Evolutionary conservation across 2,329 filamentous ascomycete species (phyloP).

Genomic region (Exophiala sp.): DNA sequence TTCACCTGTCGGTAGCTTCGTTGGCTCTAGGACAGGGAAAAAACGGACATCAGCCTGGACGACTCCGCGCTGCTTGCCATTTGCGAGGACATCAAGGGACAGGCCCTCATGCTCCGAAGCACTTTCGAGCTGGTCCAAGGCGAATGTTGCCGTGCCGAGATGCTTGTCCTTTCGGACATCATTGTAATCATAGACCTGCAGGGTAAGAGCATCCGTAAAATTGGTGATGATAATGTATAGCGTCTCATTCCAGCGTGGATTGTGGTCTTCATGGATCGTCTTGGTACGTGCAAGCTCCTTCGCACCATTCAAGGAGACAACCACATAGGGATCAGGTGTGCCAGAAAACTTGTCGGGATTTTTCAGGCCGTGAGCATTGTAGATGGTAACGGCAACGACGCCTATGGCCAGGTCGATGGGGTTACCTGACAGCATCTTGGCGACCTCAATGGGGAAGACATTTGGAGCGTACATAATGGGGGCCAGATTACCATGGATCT

Average conservation of each 20-base stretch:
- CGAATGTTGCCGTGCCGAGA: constrained; percentile 78
- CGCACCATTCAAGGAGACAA: constrained; percentile 77
- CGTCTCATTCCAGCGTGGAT: constrained; percentile 93
- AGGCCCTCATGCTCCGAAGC: constrained; percentile 75
- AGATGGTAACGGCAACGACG: constrained; percentile 83
- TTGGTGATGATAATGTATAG: constrained; percentile 92
- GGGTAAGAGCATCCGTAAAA: constrained; percentile 77
- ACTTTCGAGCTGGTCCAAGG: constrained; percentile 73
- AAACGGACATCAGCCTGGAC: constrained; percentile 80
- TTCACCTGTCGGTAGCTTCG: constrained; percentile 68
- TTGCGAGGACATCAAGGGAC: constrained; percentile 73
- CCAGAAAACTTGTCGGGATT: constrained; percentile 92
- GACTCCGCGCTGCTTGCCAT: constrained; percentile 75
- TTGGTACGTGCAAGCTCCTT: constrained; percentile 82
- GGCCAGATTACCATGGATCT: constrained; percentile 86
- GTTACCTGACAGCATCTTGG: constrained; percentile 93
- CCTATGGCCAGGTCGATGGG: constrained; percentile 94
- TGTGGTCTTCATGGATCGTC: constrained; percentile 73
- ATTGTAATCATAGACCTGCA: constrained; percentile 87
- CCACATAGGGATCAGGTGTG: constrained; percentile 82
- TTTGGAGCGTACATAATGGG: constrained; percentile 99
- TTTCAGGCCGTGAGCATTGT: constrained; percentile 87
- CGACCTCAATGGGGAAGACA: constrained; percentile 96
- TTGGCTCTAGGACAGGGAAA: constrained; percentile 80
- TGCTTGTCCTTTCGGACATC: constrained; percentile 96